phyloP scores from a whole-genome alignment of 768 basidiomycete genomes.

The Nevesoporus exiguus region DNA sequence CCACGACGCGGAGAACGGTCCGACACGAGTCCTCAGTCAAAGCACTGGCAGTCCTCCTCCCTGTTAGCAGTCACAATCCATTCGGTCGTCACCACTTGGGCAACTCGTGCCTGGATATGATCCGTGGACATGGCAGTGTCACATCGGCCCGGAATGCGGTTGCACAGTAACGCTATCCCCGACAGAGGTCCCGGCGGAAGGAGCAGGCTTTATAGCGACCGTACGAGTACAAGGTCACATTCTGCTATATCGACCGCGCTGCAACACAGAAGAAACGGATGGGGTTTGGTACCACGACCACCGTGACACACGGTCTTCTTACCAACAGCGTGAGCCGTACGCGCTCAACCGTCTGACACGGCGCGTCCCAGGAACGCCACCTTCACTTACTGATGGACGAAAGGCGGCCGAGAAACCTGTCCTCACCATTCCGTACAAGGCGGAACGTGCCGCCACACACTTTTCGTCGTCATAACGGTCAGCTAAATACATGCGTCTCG shows the following conservation, averaged over 20 bases:
- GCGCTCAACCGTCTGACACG: neutral
- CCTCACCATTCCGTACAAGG: constrained; percentile 1
- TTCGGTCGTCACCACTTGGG: too few relatives aligned
- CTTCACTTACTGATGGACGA: neutral
- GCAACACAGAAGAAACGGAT: neutral
- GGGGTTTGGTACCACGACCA: neutral
- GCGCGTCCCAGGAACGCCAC: constrained; percentile 3
- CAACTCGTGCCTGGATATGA: constrained; percentile 8
- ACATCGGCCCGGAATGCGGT: neutral
- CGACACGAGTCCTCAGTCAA: neutral
- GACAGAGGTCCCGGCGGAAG: neutral
- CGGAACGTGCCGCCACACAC: neutral
- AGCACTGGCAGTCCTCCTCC: neutral
- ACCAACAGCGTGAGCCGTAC: neutral
- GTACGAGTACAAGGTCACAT: neutral
- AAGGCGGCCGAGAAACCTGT: neutral
- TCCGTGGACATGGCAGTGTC: constrained; percentile 13
- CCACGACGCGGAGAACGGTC: neutral
- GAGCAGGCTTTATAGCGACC: neutral
- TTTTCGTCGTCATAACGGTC: neutral
- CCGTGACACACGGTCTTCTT: constrained; percentile 1
- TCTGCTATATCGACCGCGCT: neutral
- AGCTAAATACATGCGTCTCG: neutral
- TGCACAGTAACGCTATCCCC: neutral
- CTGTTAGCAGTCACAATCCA: neutral